These are phyloP conservation scores for Ophiostoma quercus DNA, from an alignment of 2,329 filamentous ascomycete genomes.

Conservation along the genomic window DNA sequence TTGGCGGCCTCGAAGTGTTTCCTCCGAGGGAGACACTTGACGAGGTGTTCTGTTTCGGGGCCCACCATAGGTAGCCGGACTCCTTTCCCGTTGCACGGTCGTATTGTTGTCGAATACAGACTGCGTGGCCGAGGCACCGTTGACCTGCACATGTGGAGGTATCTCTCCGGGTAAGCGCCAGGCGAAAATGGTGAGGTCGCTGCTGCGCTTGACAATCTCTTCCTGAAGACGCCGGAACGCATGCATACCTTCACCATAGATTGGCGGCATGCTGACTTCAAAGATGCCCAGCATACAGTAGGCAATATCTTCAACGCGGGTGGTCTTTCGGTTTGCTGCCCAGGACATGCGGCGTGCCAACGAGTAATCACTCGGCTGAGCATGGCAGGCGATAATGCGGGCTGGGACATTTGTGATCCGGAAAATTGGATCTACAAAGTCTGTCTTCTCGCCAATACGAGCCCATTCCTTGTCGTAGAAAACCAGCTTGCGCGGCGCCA, in stretches of 20 bases:
- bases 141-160: background rate
- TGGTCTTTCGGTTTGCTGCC: constrained; percentile 24
- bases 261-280: constrained; percentile 26
- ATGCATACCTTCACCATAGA: constrained; percentile 28
- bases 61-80: background rate
- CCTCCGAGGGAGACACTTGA: background rate
- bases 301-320: constrained; percentile 27
- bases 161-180: constrained; percentile 23
- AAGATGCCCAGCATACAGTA: constrained; percentile 29
- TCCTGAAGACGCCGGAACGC: constrained; percentile 28
- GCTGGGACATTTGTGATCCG: background rate
- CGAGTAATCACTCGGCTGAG: constrained; percentile 23
- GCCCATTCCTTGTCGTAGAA: constrained; percentile 35
- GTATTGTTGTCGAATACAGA: background rate
- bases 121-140: background rate
- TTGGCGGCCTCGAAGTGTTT: background rate
- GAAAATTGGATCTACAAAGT: background rate
- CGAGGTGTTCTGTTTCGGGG: background rate
- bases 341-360: constrained; percentile 19
- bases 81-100: background rate
- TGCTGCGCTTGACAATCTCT: constrained; percentile 25
- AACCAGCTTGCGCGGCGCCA: constrained; percentile 39
- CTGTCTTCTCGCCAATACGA: constrained; percentile 26
- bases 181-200: constrained; percentile 29
- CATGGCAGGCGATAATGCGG: background rate